Evolutionary conservation across 2,329 filamentous ascomycete genomes (phyloP).

Genomic region (Colletotrichum sansevieriae): DNA sequence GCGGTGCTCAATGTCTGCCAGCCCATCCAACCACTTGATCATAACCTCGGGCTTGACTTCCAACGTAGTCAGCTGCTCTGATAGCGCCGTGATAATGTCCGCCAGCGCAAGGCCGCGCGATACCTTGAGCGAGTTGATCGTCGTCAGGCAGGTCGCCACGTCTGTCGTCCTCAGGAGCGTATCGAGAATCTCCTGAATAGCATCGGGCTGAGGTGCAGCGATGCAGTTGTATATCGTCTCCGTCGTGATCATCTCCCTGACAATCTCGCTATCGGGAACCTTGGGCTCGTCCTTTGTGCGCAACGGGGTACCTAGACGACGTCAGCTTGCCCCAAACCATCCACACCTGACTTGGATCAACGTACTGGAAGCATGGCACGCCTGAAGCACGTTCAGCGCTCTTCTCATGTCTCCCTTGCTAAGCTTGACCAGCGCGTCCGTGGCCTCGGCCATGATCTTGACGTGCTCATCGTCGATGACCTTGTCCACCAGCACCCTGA

Average conservation of each 20-base stretch:
- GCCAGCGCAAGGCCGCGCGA: constrained; percentile 89
- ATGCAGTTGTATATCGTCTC: constrained; percentile 98
- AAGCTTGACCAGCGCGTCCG: constrained; percentile 84
- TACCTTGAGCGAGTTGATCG: constrained; percentile 88
- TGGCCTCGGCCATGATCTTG: constrained; percentile 83
- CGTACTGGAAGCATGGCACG: constrained; percentile 92
- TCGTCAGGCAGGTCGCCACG: constrained; percentile 88
- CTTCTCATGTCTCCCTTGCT: constrained; percentile 97
- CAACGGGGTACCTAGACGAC: constrained; percentile 73
- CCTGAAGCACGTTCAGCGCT: constrained; percentile 94
- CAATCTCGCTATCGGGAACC: constrained; percentile 72
- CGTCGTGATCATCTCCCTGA: constrained; percentile 84
- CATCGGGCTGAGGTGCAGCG: constrained; percentile 90
- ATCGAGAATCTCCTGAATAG: constrained; percentile 85
- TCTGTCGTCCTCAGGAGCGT: constrained; percentile 88
- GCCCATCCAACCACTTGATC: constrained; percentile 89
- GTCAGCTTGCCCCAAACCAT: constrained; percentile 31
- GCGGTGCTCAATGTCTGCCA: constrained; percentile 94
- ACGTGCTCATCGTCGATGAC: constrained; percentile 91
- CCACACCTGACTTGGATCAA: constrained; percentile 36
- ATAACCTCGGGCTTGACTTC: constrained; percentile 90
- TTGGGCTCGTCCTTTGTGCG: constrained; percentile 71
- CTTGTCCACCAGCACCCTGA: constrained; percentile 85
- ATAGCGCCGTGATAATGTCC: constrained; percentile 89
- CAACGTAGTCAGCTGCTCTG: constrained; percentile 84